A percentile compares a stretch with the other conserved stretches of the same genome.
phyloP scores from a whole-genome alignment of 1,139 yeast species.

The Oligophagozyma castellii region DNA sequence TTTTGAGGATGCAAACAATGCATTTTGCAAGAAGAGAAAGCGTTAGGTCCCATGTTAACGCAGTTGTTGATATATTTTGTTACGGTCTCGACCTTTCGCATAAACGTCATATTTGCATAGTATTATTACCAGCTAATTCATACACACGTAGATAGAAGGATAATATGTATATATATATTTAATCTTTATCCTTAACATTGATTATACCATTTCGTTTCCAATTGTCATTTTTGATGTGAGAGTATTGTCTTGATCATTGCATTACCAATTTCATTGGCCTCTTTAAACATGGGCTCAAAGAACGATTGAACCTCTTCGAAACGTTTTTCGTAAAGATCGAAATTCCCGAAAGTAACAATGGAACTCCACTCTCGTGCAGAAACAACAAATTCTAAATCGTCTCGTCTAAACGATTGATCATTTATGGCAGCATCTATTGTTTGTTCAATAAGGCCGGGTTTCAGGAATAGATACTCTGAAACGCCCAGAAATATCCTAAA shows the following conservation, averaged over 20 bases:
- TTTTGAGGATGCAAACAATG: no score
- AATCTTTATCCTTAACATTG: background rate
- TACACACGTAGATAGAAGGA: no score
- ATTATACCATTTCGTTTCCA: background rate
- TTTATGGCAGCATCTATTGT: slow-evolving; percentile 59
- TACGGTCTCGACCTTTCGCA: no score
- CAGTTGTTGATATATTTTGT: no score
- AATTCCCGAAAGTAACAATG: slow-evolving; percentile 65
- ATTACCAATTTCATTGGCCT: slow-evolving; percentile 84
- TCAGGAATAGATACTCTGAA: slow-evolving; percentile 77
- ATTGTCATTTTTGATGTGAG: slow-evolving; percentile 11
- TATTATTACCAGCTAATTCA: no score
- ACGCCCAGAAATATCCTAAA: slow-evolving; percentile 91
- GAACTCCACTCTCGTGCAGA: slow-evolving; percentile 82
- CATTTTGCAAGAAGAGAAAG: no score
- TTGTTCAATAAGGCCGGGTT: slow-evolving; percentile 67
- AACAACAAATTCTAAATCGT: slow-evolving; percentile 73
- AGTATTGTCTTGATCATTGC: slow-evolving; percentile 88
- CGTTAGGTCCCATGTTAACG: no score
- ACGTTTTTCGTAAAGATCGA: slow-evolving; percentile 51
- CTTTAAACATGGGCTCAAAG: slow-evolving; percentile 76
- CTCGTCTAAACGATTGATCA: slow-evolving; percentile 62
- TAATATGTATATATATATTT: slow-evolving; percentile 1
- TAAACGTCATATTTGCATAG: no score
- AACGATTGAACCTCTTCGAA: slow-evolving; percentile 71